phyloP scores from a whole-genome alignment of 2,329 filamentous ascomycete species.

The Trichophyton rubrum region DNA sequence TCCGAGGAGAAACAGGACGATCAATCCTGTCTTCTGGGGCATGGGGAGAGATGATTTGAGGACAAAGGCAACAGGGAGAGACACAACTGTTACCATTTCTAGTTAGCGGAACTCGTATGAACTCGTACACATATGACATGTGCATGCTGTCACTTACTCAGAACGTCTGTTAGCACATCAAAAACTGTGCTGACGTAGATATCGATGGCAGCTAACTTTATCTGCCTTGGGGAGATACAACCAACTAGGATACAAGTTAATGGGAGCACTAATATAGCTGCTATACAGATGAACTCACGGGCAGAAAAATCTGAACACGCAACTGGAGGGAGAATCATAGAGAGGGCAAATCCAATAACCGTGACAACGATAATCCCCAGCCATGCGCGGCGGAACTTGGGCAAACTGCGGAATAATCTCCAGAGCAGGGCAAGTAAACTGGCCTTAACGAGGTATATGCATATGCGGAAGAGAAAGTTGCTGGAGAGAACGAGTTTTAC shows the following conservation, averaged over 20 bases:
- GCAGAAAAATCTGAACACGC: slow-evolving; percentile 6
- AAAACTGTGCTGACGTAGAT: not conserved
- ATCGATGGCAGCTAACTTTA: not conserved
- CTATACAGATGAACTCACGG: not conserved
- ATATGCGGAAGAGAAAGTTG: slow-evolving; percentile 7
- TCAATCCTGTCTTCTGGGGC: slow-evolving; percentile 8
- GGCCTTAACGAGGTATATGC: slow-evolving; percentile 8
- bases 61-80: slow-evolving; percentile 8
- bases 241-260: not conserved
- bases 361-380: not conserved
- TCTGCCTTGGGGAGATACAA: not conserved
- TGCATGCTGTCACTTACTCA: not conserved
- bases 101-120: not conserved
- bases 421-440: slow-evolving; percentile 10
- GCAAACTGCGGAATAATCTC: slow-evolving; percentile 6
- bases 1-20: slow-evolving; percentile 6
- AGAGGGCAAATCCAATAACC: not conserved
- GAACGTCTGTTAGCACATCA: not conserved
- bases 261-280: not conserved
- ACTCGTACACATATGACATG: not conserved
- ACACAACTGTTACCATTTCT: slow-evolving; percentile 4
- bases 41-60: slow-evolving; percentile 7
- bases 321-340: not conserved
- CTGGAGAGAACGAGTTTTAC: not conserved
- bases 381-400: slow-evolving; percentile 6